Percentiles rank a stretch among this genome's conserved stretches.
Conservation (phyloP, 2,329 filamentous ascomycete genomes). For the Fusarium torreyae region DNA sequence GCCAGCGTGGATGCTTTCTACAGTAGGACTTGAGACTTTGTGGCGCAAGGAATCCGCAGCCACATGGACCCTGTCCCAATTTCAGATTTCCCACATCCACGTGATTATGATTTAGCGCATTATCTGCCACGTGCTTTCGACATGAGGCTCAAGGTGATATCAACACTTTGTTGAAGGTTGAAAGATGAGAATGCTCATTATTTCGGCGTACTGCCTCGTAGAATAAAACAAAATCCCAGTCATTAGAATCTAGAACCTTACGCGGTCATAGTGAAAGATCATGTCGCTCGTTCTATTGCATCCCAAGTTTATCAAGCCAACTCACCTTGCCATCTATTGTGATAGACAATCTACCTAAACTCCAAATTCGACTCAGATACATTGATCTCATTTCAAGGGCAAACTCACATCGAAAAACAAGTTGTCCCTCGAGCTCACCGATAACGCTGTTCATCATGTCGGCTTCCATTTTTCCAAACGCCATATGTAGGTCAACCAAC, state of each 20-base stretch:
- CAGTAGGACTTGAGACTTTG: neutral
- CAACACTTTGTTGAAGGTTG: no score
- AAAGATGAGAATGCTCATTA: neutral
- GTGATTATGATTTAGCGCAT: conserved; percentile 5
- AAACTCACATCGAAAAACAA: no score
- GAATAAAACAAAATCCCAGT: neutral
- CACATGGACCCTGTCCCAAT: conserved; percentile 29
- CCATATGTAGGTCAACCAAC: neutral
- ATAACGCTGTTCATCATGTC: neutral
- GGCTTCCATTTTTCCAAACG: neutral
- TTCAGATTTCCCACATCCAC: conserved; percentile 5
- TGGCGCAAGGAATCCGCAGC: conserved; percentile 23
- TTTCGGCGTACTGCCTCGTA: neutral
- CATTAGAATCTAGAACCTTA: no score
- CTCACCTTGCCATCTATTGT: no score
- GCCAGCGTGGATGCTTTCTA: neutral
- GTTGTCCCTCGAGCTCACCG: neutral
- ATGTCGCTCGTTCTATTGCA: no score
- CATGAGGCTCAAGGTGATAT: conserved; percentile 2
- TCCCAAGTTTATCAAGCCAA: no score
- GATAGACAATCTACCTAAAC: no score
- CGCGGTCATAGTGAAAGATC: no score
- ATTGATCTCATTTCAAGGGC: no score
- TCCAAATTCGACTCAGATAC: no score
- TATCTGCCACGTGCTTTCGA: conserved; percentile 28